A percentile compares a stretch with the other conserved stretches of the same genome.
These are phyloP conservation scores for Paraurostyla sp. DNA, from an alignment of 73 alveolate species.

Conservation along the genomic window DNA sequence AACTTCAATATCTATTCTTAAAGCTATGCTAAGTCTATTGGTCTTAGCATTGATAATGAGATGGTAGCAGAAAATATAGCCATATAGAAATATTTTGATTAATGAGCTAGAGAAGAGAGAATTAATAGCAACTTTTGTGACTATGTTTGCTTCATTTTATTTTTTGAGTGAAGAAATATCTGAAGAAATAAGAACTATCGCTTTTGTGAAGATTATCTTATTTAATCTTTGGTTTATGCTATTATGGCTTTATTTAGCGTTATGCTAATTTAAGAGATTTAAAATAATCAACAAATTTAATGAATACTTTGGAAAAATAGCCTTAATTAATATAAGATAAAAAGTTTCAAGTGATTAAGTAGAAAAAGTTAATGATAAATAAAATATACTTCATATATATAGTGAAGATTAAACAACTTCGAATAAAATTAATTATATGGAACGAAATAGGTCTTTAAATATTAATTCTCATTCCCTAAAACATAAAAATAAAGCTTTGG, in stretches of 20 bases:
- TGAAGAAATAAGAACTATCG: neutral
- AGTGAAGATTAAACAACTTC: no score
- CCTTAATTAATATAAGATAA: no score
- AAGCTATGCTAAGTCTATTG: slow-evolving; percentile 22
- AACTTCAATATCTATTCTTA: slow-evolving; percentile 16
- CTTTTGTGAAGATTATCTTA: neutral
- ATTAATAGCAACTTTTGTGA: neutral
- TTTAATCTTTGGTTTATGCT: neutral
- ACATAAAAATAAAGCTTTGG: no score
- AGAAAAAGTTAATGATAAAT: no score
- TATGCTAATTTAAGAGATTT: neutral
- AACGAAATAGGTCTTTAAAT: no score
- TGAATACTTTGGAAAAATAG: no score
- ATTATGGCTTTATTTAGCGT: neutral
- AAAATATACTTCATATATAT: no score
- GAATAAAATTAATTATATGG: no score
- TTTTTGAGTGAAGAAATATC: neutral
- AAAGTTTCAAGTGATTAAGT: no score
- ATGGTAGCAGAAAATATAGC: neutral
- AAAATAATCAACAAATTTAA: no score
- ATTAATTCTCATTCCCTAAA: no score
- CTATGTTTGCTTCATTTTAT: slow-evolving; percentile 1
- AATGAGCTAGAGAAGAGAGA: slow-evolving; percentile 50
- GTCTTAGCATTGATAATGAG: neutral
- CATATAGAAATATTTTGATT: slow-evolving; percentile 1